phyloP scores from a whole-genome alignment of 768 basidiomycete genomes.

The Ramaria rubella region DNA sequence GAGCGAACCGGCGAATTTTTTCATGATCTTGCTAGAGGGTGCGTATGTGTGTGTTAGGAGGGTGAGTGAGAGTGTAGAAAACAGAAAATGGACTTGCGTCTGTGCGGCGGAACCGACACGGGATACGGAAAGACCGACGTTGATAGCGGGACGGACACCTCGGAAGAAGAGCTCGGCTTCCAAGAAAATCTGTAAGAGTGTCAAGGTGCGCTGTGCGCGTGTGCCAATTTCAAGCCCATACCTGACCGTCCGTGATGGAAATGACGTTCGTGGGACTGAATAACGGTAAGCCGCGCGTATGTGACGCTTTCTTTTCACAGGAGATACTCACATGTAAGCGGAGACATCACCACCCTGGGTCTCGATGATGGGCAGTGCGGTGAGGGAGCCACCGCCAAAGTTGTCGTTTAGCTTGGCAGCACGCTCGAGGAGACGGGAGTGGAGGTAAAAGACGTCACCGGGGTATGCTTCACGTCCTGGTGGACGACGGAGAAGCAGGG shows the following conservation, averaged over 20 bases:
- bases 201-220: too few species aligned
- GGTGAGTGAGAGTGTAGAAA: neutral
- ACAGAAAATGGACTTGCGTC: conserved; percentile 57
- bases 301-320: too few species aligned
- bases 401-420: conserved; percentile 99
- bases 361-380: conserved; percentile 98
- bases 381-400: conserved; percentile 97
- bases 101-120: conserved; percentile 99
- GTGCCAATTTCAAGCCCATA: too few species aligned
- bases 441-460: conserved; percentile 99
- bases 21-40: conserved; percentile 93
- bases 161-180: conserved; percentile 99
- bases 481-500: conserved; percentile 97
- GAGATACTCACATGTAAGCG: conserved; percentile 87
- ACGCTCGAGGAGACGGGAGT: conserved; percentile 99
- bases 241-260: conserved; percentile 97
- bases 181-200: conserved; percentile 86
- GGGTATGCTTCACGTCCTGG: conserved; percentile 99
- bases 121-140: conserved; percentile 99
- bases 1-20: conserved; percentile 99
- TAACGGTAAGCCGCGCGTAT: conserved; percentile 3
- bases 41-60: neutral
- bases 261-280: conserved; percentile 68
- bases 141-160: conserved; percentile 99
- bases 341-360: conserved; percentile 99